Base-by-base conservation (phyloP, 768 basidiomycete species). In the Rubroboletus satanas region DNA sequence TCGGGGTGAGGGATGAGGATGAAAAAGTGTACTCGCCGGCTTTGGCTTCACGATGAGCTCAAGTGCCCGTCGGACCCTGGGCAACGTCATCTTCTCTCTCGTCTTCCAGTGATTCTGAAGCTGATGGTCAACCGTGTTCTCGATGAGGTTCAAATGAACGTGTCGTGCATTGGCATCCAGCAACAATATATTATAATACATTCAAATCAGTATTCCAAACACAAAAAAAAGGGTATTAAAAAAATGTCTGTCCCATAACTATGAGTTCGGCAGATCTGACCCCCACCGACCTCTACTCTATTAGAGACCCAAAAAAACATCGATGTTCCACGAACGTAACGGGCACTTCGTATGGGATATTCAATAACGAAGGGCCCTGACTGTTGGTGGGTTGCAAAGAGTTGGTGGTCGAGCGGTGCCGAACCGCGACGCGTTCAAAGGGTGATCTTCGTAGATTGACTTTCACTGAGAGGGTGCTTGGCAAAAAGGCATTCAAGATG, bases 291-390 rank as follows among this genome's bases (percentile, higher is more conserved):
- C 79, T 82, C 84, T 82, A 86, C 84, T 86, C 84, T 80, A 75
- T 68, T 41, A 77, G 79, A 74, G 77, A 82, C 83, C 63, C 2
- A 15, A 61, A 66, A 65, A 5, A 68, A 60, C n/a, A 69, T 83
- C 56, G 57, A 73, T 86, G 58, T 86, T 81, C 84, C 84, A 86
- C 77, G 74, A 82, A 80, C 83, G 83, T 86, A 86, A 86, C 84
- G 85, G 80, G 75, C 79, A 76, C 79, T 73, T 65, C 75, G 72
- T 72, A 73, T 81, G 37, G 38, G 62, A 9, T 7, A 64, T 4
- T 53, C 64, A 37, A 66, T 60, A 67, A 74, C 76, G 74, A 72
- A 57, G 76, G 73, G 77, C 79, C 84, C 85, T 86, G 84, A 86
- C 84, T 81, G 73, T 82, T 79, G 58, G 63, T 71, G 71, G 69